These are phyloP conservation scores for Serendipita sp. DNA, from an alignment of 768 basidiomycete species.

Conservation along the genomic window DNA sequence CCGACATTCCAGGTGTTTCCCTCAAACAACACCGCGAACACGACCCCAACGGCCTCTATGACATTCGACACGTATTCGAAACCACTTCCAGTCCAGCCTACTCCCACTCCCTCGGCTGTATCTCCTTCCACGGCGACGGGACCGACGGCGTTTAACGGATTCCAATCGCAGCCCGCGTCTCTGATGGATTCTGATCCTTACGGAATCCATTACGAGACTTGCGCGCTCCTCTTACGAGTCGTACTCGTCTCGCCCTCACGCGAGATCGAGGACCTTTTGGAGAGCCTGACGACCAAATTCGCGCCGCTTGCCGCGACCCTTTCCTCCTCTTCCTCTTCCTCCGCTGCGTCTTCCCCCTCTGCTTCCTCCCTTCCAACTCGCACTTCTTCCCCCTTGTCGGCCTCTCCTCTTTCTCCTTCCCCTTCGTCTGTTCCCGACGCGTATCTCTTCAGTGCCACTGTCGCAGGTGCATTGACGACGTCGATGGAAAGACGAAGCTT, in stretches of 20 bases:
- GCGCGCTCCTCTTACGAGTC: conserved; percentile 15
- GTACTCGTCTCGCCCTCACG: conserved; percentile 11
- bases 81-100: background rate
- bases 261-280: background rate
- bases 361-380: background rate
- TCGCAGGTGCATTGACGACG: background rate
- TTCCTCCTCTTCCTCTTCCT: background rate
- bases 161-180: background rate
- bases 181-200: background rate
- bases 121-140: background rate
- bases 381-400: background rate
- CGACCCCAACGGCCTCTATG: too few relatives aligned
- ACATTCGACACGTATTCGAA: too few relatives aligned
- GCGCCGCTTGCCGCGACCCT: background rate
- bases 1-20: background rate
- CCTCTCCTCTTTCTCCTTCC: background rate
- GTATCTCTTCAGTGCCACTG: background rate
- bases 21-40: background rate
- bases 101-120: background rate
- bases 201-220: background rate
- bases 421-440: background rate
- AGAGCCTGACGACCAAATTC: background rate
- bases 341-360: background rate
- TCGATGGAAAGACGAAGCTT: background rate
- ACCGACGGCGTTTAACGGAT: too few relatives aligned